Base-by-base conservation (phyloP, 1,284 basidiomycete genomes). In the Psilocybe mexicana region DNA sequence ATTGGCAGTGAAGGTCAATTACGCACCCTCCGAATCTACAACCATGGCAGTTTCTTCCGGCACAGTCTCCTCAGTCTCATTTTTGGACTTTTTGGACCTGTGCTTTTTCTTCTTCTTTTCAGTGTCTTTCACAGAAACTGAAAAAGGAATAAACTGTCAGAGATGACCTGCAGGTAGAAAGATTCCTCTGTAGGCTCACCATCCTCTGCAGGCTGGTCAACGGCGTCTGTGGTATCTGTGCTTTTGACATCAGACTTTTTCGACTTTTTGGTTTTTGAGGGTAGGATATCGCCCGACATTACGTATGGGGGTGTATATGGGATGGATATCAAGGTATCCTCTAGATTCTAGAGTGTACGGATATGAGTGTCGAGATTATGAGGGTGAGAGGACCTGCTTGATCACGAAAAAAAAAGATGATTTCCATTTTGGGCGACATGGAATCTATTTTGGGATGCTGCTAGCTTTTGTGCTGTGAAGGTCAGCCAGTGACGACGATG, bases 51-150 rank as follows among this genome's bases (percentile, higher is more conserved):
- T 55, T 26, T 64, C 67, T 23, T 55, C 54, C 26, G 38, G 35
- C 23, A 25, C 28, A 10, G 42, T 24, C 35, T 36, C 35, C 35
- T 36, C 7, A 36, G 12, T 12, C 28, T 66, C 65, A 18, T 55
- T 55, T 30, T 64, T 65, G 35, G 45, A 35, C 33, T 54, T 58
- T 51, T 61, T 64, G 40, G 18, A 18, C 18, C 51, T 42, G 58
- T 65, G 67, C 56, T 69, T 69, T 51, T 65, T 66, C 60, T 65
- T 65, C 40, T 56, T 59, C 46, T 57, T 59, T 47, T 52, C 51
- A 36, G 60, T 62, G 10, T 57, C 54, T 38, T 59, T 60, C 55
- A 65, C 67, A 25, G 60, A 65, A 43, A 62, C 52, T 57, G 18
- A 45, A 61, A 60, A 56, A 18, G 55, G 55, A 23, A 63, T 58